A percentile compares a stretch with the other conserved stretches of the same genome.
phyloP scores from a whole-genome alignment of 208 protist genomes.

The Crithidia fasciculata region DNA sequence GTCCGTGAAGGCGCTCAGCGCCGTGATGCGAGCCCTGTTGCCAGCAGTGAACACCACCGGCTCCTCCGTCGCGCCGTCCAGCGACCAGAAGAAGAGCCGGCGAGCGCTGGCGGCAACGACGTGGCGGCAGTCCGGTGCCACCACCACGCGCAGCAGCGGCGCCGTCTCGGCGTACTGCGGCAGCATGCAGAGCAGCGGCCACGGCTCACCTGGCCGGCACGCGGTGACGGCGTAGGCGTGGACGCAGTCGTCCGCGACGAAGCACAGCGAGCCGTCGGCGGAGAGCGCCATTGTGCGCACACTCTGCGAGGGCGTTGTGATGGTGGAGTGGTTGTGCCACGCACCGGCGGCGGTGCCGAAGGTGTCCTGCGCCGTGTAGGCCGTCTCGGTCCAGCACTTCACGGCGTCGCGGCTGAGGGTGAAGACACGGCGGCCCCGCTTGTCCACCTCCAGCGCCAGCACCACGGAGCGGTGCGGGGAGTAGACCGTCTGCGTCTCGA shows the following conservation, averaged over 20 bases:
- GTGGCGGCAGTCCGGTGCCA: constrained; percentile 37
- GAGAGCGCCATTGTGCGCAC: constrained; percentile 65
- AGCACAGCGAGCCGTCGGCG: constrained; percentile 72
- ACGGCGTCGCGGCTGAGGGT: constrained; percentile 67
- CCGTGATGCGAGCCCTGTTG: constrained; percentile 36
- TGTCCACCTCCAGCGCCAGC: constrained; percentile 63
- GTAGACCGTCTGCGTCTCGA: constrained; percentile 81
- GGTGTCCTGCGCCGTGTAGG: constrained; percentile 54
- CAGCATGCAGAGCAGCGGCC: constrained; percentile 57
- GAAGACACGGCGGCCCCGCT: constrained; percentile 68
- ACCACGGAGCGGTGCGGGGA: constrained; percentile 70
- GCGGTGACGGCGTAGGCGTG: constrained; percentile 61
- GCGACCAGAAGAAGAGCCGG: constrained; percentile 70
- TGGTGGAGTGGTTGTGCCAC: constrained; percentile 81
- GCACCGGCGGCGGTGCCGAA: constrained; percentile 49
- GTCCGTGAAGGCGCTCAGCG: constrained; percentile 55
- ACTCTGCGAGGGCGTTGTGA: constrained; percentile 56
- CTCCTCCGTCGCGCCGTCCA: constrained; percentile 29
- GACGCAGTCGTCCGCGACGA: constrained; percentile 82
- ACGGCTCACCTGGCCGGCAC: constrained; percentile 61
- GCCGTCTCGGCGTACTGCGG: constrained; percentile 57
- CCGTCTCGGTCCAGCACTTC: constrained; percentile 81
- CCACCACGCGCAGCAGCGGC: constrained; percentile 47
- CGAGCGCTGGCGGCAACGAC: constrained; percentile 47
- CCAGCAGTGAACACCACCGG: constrained; percentile 21